phyloP scores from a whole-genome alignment of 2,329 filamentous ascomycete species.

The Cladosporium sp. region DNA sequence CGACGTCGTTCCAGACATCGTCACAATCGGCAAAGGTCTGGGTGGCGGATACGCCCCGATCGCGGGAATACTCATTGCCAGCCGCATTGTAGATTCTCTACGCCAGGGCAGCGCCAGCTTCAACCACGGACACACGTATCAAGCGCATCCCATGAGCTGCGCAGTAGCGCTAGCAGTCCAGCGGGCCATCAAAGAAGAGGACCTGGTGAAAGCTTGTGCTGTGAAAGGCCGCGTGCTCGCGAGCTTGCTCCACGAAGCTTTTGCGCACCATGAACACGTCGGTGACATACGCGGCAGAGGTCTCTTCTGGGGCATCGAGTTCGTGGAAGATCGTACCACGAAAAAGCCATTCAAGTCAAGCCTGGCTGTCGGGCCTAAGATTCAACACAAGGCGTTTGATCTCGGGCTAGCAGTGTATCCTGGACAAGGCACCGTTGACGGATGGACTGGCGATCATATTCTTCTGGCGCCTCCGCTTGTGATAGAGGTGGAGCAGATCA shows the following conservation, averaged over 20 bases:
- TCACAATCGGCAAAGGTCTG: slow-evolving; percentile 65
- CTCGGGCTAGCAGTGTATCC: background rate
- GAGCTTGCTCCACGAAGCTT: slow-evolving; percentile 42
- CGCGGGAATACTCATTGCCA: slow-evolving; percentile 57
- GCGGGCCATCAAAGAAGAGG: slow-evolving; percentile 47
- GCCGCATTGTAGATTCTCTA: slow-evolving; percentile 51
- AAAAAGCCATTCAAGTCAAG: background rate
- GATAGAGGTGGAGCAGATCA: background rate
- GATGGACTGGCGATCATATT: background rate
- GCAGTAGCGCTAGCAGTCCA: slow-evolving; percentile 64
- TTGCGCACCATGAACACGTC: slow-evolving; percentile 52
- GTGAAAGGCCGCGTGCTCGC: slow-evolving; percentile 54
- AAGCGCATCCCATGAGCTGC: slow-evolving; percentile 59
- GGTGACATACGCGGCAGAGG: slow-evolving; percentile 62
- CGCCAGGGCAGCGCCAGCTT: slow-evolving; percentile 47
- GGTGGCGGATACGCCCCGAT: slow-evolving; percentile 63
- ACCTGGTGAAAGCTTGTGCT: background rate
- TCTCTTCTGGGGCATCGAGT: slow-evolving; percentile 53
- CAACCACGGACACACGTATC: slow-evolving; percentile 63
- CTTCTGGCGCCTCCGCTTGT: background rate
- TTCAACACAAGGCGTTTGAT: background rate
- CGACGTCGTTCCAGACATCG: slow-evolving; percentile 60
- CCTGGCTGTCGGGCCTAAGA: background rate
- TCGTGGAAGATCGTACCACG: background rate
- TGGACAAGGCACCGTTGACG: background rate